Conservation (phyloP, 2,329 filamentous ascomycete genomes). For the Botrytis deweyae region DNA sequence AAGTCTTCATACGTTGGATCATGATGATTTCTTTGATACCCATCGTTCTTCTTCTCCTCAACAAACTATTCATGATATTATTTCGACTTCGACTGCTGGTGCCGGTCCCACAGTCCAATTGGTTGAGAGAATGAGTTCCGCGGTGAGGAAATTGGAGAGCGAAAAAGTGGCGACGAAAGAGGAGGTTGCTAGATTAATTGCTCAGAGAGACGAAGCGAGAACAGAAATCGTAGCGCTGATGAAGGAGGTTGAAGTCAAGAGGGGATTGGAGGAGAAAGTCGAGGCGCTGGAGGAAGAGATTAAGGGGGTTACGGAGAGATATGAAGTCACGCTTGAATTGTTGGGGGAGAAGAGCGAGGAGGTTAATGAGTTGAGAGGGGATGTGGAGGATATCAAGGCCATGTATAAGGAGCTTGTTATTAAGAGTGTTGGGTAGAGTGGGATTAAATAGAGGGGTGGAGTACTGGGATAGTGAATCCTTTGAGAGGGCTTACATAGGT, state of each 20-base stretch:
- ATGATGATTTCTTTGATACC: constrained; percentile 51
- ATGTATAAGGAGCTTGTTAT: constrained; percentile 88
- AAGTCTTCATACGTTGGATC: constrained; percentile 39
- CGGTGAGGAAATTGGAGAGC: constrained; percentile 84
- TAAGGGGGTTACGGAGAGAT: constrained; percentile 68
- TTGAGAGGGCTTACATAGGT: not conserved
- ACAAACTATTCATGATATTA: constrained; percentile 76
- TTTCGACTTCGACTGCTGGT: constrained; percentile 84
- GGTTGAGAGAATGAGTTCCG: constrained; percentile 92
- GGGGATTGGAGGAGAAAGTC: constrained; percentile 58
- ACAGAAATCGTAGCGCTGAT: constrained; percentile 87
- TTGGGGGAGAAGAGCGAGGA: constrained; percentile 95
- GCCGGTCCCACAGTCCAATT: constrained; percentile 92
- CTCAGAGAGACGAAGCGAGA: constrained; percentile 90
- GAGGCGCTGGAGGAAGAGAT: constrained; percentile 67
- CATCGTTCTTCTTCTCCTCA: constrained; percentile 60
- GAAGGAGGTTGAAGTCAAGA: constrained; percentile 76
- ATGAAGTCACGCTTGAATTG: constrained; percentile 90
- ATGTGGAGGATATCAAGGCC: constrained; percentile 89
- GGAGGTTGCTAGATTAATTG: constrained; percentile 74
- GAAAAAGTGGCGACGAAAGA: constrained; percentile 89
- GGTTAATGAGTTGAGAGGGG: constrained; percentile 84
- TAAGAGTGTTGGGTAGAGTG: constrained; percentile 12
- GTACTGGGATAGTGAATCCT: not conserved
- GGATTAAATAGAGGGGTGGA: not conserved